These are phyloP conservation scores for Ophiostoma ulmi DNA, from an alignment of 2,329 filamentous ascomycete genomes.

Conservation along the genomic window DNA sequence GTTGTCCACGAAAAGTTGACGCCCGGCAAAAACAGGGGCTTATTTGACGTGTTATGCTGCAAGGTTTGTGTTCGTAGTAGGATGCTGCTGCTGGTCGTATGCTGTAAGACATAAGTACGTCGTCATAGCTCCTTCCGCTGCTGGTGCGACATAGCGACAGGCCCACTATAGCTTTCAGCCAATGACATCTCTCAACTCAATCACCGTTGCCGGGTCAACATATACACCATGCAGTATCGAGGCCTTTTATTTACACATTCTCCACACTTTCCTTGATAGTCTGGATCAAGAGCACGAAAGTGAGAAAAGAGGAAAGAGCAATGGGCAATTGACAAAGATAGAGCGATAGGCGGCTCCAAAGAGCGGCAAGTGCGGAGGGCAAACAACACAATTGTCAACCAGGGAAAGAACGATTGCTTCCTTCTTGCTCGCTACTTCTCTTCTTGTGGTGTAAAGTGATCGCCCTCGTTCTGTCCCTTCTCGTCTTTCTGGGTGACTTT, in stretches of 20 bases:
- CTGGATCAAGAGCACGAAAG: conserved; percentile 3
- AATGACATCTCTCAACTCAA: background rate
- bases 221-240: conserved; percentile 11
- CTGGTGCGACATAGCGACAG: conserved; percentile 10
- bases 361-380: background rate
- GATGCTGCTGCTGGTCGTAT: background rate
- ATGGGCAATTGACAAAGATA: background rate
- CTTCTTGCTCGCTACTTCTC: background rate
- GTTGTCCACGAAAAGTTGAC: background rate
- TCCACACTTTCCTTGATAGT: conserved; percentile 8
- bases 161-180: background rate
- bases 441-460: background rate
- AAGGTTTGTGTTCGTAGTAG: background rate
- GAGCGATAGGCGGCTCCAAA: background rate
- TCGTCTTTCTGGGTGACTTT: background rate
- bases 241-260: conserved; percentile 22
- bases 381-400: background rate
- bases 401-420: background rate
- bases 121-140: conserved; percentile 11
- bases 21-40: background rate
- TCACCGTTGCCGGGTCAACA: conserved; percentile 22
- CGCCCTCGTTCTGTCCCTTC: background rate
- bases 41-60: background rate
- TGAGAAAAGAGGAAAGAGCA: conserved; percentile 6
- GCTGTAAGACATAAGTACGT: background rate